Conservation (phyloP, 192 early-diverging fungal species). For the Martensiomyces pterosporus region DNA sequence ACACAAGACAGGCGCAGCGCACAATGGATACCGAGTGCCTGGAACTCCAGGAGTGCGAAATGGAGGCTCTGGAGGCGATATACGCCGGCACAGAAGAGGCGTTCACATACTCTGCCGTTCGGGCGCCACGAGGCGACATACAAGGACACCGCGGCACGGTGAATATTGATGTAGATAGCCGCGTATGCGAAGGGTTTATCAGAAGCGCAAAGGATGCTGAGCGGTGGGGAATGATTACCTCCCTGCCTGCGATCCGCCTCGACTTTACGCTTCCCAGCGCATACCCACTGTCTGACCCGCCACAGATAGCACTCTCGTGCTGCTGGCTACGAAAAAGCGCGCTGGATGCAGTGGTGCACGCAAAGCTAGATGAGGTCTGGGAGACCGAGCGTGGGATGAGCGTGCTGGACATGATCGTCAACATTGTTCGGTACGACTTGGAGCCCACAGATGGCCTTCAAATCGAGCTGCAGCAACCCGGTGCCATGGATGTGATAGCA, state of each 20-base stretch:
- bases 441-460: background rate
- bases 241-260: constrained; percentile 14
- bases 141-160: constrained; percentile 1
- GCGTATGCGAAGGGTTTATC: too few relatives aligned
- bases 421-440: constrained; percentile 6
- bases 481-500: background rate
- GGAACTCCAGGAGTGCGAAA: constrained; percentile 22
- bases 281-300: constrained; percentile 10
- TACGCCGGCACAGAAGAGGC: constrained; percentile 7
- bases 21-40: constrained; percentile 14
- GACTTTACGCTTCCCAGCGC: constrained; percentile 3
- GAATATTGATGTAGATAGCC: constrained; percentile 5
- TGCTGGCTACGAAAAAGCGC: too few relatives aligned
- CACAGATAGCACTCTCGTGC: constrained; percentile 6
- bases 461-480: background rate
- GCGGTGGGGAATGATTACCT: background rate
- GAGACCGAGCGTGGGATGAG: constrained; percentile 8
- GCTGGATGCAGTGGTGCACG: background rate
- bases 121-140: background rate
- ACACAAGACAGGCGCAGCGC: too few relatives aligned
- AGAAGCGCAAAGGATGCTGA: background rate
- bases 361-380: constrained; percentile 4
- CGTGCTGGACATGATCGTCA: constrained; percentile 17
- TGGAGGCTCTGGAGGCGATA: constrained; percentile 18
- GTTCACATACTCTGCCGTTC: background rate